Base-by-base conservation (phyloP, 148 eudicot genomes). In the Salicornia ramosissima region DNA sequence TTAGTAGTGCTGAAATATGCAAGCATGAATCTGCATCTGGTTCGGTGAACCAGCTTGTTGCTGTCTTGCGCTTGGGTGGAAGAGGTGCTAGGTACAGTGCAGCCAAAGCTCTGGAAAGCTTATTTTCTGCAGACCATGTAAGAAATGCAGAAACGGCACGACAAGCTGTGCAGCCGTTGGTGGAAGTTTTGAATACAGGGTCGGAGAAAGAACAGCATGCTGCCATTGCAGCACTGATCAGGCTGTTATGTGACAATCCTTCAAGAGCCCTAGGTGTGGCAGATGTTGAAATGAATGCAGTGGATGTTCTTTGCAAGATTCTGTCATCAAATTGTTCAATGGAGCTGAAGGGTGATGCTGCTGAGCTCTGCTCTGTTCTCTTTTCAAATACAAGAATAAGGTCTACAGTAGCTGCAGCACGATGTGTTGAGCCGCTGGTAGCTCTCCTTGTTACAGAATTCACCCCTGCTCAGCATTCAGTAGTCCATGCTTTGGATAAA, bases 81-180 rank as follows among this genome's bases (percentile, higher is more conserved):
- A 85, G 98, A 82, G 96, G 87, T 33, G 97, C 98, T 59, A 88
- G 98, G 75, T 90, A 87, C 76, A 94, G 97, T 84, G 96, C 98
- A 52, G 92, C 98, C 21, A 87, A 88, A 80, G 98, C 98, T 51
- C 82, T 94, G 83, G 98, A 90, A 80, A 86, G 86, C 75, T 83
- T 94, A 64, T 94, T 94, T 77, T 87, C 92, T 14, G 97, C 98
- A 11, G 98, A 94, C 64, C 97, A 94, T 68, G 86, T 94, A 53
- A 84, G 98, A 72, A 94, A 88, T 80, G 96, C 97, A 18, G 98
- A 94, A 77, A 83, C 84, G 45, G 80, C 98, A 34, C 83, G 92
- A 77, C 97, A 94, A 71, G 97, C 98, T 80, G 95, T 94, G 74
- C 97, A 94, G 61, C 98, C 98, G 0, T 80, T 94, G 78, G 97